These are phyloP conservation scores for Microcyclospora pomicola DNA, from an alignment of 2,329 filamentous ascomycete species.

Conservation along the genomic window DNA sequence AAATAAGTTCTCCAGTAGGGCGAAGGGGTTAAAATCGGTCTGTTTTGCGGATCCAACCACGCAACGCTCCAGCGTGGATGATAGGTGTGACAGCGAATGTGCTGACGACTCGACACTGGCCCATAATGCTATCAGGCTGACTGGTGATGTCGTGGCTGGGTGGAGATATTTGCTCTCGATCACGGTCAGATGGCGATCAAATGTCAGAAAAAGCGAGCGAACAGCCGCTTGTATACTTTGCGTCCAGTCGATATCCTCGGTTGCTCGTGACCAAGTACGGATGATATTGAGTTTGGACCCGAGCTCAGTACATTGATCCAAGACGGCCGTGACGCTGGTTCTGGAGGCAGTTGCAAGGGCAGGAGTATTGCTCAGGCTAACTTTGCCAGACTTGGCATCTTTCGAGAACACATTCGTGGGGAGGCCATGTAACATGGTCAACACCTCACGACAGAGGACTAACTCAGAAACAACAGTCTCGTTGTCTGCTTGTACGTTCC, in stretches of 20 bases:
- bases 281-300: conserved; percentile 36
- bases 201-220: conserved; percentile 39
- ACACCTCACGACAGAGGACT: conserved; percentile 58
- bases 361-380: conserved; percentile 5
- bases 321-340: conserved; percentile 23
- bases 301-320: conserved; percentile 33
- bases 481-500: no score
- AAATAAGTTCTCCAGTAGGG: conserved; percentile 67
- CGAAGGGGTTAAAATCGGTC: conserved; percentile 44
- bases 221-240: conserved; percentile 59
- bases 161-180: conserved; percentile 49
- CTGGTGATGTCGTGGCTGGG: conserved; percentile 38
- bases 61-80: conserved; percentile 42
- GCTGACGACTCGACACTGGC: conserved; percentile 42
- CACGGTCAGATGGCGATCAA: conserved; percentile 45
- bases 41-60: neutral
- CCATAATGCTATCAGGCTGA: conserved; percentile 54
- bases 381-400: conserved; percentile 18
- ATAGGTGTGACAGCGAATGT: conserved; percentile 45
- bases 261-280: conserved; percentile 33
- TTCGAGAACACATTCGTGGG: conserved; percentile 54
- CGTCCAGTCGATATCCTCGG: conserved; percentile 30
- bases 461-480: conserved; percentile 49
- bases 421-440: conserved; percentile 76
- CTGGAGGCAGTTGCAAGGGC: conserved; percentile 7